Conservation (phyloP, 768 basidiomycete genomes). For the Peribolospora kevripleyi region DNA sequence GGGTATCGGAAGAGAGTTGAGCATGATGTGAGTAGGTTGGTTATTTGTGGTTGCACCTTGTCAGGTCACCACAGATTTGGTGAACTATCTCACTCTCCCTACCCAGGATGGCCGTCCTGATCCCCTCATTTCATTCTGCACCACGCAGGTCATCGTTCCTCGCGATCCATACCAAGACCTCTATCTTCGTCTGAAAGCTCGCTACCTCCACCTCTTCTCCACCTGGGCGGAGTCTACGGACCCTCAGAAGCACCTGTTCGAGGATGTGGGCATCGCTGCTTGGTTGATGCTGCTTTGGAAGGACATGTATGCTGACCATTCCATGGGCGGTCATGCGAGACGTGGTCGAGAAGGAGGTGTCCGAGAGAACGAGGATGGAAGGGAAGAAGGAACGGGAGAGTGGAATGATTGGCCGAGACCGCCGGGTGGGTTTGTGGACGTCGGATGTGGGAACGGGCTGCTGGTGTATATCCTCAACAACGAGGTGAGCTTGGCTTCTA, state of each 20-base stretch:
- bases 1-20: slow-evolving; percentile 62
- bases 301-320: slow-evolving; percentile 28
- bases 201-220: slow-evolving; percentile 41
- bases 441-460: slow-evolving; percentile 87
- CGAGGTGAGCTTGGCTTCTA: slow-evolving; percentile 23
- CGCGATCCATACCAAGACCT: slow-evolving; percentile 68
- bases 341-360: too few relatives aligned
- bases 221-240: slow-evolving; percentile 65
- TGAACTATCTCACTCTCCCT: neutral
- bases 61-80: neutral
- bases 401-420: slow-evolving; percentile 60
- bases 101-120: too few relatives aligned
- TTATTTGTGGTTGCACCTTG: neutral
- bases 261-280: slow-evolving; percentile 89
- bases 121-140: neutral
- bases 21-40: slow-evolving; percentile 35
- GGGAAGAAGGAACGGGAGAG: slow-evolving; percentile 18
- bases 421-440: slow-evolving; percentile 60
- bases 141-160: slow-evolving; percentile 31
- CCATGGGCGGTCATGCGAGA: neutral
- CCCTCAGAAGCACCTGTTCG: slow-evolving; percentile 71
- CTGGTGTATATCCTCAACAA: slow-evolving; percentile 61
- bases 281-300: slow-evolving; percentile 85
- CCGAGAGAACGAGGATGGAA: neutral
- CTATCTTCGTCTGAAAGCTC: slow-evolving; percentile 63